Percentiles rank a stretch among this genome's conserved stretches.
Evolutionary conservation across 805 yeast species (phyloP).

Genomic region (Blastobotrys attinorum): DNA sequence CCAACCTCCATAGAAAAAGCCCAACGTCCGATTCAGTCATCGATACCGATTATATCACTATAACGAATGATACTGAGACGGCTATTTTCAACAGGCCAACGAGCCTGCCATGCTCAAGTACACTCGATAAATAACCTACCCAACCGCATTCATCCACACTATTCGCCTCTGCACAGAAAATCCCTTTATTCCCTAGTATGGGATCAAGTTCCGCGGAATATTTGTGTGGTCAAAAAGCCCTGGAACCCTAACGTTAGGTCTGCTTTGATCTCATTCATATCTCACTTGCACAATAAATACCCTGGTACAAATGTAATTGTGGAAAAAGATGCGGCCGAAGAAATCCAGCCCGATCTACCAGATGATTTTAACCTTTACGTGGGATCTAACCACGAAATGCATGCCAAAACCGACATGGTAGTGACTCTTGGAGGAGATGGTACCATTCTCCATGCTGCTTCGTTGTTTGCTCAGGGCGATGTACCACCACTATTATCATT

Average conservation of each 20-base stretch:
- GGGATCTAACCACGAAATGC: conserved; percentile 50
- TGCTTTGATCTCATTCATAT: conserved; percentile 60
- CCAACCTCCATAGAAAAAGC: too few species aligned
- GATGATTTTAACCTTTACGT: conserved; percentile 37
- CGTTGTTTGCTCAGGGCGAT: conserved; percentile 55
- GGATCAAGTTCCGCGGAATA: conserved; percentile 66
- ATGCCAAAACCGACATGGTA: conserved; percentile 63
- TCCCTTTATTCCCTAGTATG: conserved; percentile 40
- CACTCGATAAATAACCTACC: conserved; percentile 3
- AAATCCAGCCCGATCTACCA: conserved; percentile 33
- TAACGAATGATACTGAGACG: neutral
- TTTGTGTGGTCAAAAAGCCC: conserved; percentile 79
- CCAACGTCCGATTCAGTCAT: too few species aligned
- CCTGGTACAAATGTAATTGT: conserved; percentile 74
- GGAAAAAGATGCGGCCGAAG: conserved; percentile 65
- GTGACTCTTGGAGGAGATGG: conserved; percentile 97
- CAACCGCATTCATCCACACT: conserved; percentile 9
- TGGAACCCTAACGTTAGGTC: conserved; percentile 56
- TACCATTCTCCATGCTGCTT: conserved; percentile 77
- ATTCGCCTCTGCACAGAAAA: neutral
- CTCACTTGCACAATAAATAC: conserved; percentile 34
- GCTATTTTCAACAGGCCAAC: neutral
- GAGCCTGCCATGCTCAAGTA: neutral
- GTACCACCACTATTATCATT: conserved; percentile 86
- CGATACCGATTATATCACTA: too few species aligned